Base-by-base conservation (phyloP, 495 filamentous ascomycete genomes). In the Neurospora sp. region DNA sequence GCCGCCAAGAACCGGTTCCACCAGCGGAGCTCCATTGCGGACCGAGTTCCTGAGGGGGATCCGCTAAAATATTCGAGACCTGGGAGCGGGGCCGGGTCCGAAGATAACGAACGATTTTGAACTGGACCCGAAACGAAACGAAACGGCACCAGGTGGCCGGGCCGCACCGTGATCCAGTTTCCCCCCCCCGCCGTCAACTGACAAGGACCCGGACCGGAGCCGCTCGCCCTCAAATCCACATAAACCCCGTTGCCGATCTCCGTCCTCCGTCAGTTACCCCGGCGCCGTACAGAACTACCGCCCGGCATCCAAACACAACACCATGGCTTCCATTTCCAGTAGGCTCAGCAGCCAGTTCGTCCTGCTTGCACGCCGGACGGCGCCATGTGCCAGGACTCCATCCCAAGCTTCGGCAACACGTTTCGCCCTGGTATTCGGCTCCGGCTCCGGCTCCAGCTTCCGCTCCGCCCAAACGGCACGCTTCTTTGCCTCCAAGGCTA, bases 321-420 rank as follows among this genome's bases (percentile, higher is more conserved):
- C 37, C 42, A 78, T 78, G 78, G 75, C 78, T 31, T 75, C 78
- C 71, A 75, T 78, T 73, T 74, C 78, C 12, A 74, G 74, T 39
- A 76, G 74, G 72, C 44, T 78, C 69, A 42, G 39, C 39, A 38
- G 73, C 69, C 77, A 73, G n/a, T 37, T 74, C 9, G 39, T 72
- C 4, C 42, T 78, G n/a, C 39, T 78, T 74, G 35, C 73, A 37
- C 74, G 46, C 11, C 76, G 69, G 23, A 73, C 49, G 44, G 39
- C 75, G 12, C 75, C 72, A 14, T 71, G 72, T 44, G 39, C 71
- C 18, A 75, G 78, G 72, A 37, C 74, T 38, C 7, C 69, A 40
- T 70, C 66, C 18, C 44, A 69, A 23, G 18, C 23, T 14, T 39
- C 73, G 27, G 41, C 44, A 60, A 66, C 27, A 16, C 27, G 27